phyloP scores from a whole-genome alignment of 176 grass and related monocot species.

The Eleusine coracana region DNA sequence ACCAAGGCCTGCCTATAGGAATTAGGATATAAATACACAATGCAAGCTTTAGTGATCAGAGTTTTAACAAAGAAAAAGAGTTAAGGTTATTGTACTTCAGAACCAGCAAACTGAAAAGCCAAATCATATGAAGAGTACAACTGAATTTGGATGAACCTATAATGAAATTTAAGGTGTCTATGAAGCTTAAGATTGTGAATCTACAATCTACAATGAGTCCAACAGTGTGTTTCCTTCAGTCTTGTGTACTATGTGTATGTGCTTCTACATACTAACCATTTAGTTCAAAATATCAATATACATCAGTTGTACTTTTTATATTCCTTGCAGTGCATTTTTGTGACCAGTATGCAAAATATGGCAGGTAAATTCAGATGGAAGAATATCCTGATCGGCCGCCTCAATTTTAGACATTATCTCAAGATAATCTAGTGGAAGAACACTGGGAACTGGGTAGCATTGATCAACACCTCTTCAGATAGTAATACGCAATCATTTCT shows the following conservation, averaged over 20 bases:
- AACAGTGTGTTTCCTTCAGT: background rate
- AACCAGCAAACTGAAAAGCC: background rate
- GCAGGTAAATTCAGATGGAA: background rate
- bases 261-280: background rate
- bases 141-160: background rate
- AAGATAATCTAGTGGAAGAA: background rate
- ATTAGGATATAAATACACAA: conserved; percentile 43
- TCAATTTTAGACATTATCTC: background rate
- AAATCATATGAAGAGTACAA: background rate
- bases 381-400: background rate
- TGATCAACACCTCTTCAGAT: background rate
- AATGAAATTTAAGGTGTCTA: background rate
- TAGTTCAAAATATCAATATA: background rate
- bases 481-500: background rate
- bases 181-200: background rate
- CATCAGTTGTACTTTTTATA: background rate
- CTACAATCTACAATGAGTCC: background rate
- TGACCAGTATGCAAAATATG: background rate
- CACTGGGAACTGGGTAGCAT: background rate
- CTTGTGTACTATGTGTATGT: background rate
- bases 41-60: background rate
- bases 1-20: conserved; percentile 63
- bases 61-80: background rate
- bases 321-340: background rate
- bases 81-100: background rate